Percentiles rank a stretch among this genome's conserved stretches.
Conservation (phyloP, 371 early-diverging fungal species). For the Rhizopus stolonifer region DNA sequence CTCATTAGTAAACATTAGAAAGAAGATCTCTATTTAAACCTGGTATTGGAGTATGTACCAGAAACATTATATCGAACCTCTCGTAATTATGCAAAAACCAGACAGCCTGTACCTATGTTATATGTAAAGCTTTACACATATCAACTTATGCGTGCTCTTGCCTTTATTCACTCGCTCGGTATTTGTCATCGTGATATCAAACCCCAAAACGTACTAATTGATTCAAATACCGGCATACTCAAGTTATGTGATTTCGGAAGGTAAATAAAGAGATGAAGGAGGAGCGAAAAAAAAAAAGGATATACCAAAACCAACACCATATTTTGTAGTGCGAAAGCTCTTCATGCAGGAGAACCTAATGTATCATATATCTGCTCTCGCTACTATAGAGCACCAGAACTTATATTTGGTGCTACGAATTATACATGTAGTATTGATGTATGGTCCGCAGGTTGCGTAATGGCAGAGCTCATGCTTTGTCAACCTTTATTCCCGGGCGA, state of each 20-base stretch:
- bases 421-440: slow-evolving; percentile 93
- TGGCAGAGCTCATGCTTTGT: slow-evolving; percentile 96
- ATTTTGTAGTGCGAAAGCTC: slow-evolving; percentile 95
- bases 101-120: slow-evolving; percentile 92
- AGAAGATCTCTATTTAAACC: slow-evolving; percentile 86
- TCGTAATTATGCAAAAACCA: slow-evolving; percentile 81
- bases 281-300: background rate
- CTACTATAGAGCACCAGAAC: slow-evolving; percentile 98
- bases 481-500: slow-evolving; percentile 99
- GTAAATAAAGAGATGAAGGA: slow-evolving; percentile 28
- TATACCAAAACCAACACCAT: slow-evolving; percentile 24
- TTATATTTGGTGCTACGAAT: slow-evolving; percentile 95
- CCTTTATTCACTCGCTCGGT: slow-evolving; percentile 94
- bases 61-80: slow-evolving; percentile 86
- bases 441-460: slow-evolving; percentile 99
- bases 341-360: slow-evolving; percentile 93
- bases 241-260: slow-evolving; percentile 99
- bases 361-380: slow-evolving; percentile 98
- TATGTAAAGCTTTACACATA: slow-evolving; percentile 96
- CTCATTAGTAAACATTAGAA: slow-evolving; percentile 30
- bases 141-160: slow-evolving; percentile 93
- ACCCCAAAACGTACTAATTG: slow-evolving; percentile 97
- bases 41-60: slow-evolving; percentile 85
- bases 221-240: slow-evolving; percentile 84
- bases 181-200: slow-evolving; percentile 96